Base-by-base conservation (phyloP, 352 stramenopile genomes). In the Globisporangium sylvaticum region DNA sequence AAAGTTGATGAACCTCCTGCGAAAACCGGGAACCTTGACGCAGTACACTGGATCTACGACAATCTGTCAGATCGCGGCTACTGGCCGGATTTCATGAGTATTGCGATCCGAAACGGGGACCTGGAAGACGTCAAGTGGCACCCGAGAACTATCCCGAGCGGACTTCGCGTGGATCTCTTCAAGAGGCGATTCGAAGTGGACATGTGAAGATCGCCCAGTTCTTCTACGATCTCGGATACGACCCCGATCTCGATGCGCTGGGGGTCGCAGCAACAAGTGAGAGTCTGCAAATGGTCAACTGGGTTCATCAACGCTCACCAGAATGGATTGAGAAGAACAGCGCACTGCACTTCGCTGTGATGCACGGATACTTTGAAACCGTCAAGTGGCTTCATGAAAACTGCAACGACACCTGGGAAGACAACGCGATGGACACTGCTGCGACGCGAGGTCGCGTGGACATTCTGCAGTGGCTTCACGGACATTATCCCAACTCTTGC, bases 381-480 rank as follows among this genome's bases (percentile, higher is more conserved):
- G 10, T 42, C 34, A 42, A 15, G 34, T 42, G 34, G 58, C 42
- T 64, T 2, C 39, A 64, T 32, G 58, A 25, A 20, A 34, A 55
- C 6, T 14, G 58, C 0, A 42, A 18, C 15, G 25, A 56, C 10
- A 44, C 22, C 12, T 64, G 39, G 3, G 8, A 25, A 24, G 22
- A 2, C 1, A 8, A n/a, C 8, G 58, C 24, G 39, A 64, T 64
- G 12, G 27, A 56, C 39, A 3, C 14, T 1, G 58, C 39, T 3
- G 58, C 58, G 3, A 27, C 3, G 7, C 53, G 18, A 20, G 58
- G 58, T 0, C 39, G 54, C 3, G 1, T 64, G n/a, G 58, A 55
- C 1, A 52, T 39, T 4, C 37, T 63, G 12, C 10, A 39, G 39
- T 63, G 58, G 58, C 39, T 63, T 10, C 58, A 63, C 25, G 39